A percentile compares a stretch with the other conserved stretches of the same genome.
These are phyloP conservation scores for Xylaria grammica DNA, from an alignment of 495 filamentous ascomycete genomes.

Conservation along the genomic window DNA sequence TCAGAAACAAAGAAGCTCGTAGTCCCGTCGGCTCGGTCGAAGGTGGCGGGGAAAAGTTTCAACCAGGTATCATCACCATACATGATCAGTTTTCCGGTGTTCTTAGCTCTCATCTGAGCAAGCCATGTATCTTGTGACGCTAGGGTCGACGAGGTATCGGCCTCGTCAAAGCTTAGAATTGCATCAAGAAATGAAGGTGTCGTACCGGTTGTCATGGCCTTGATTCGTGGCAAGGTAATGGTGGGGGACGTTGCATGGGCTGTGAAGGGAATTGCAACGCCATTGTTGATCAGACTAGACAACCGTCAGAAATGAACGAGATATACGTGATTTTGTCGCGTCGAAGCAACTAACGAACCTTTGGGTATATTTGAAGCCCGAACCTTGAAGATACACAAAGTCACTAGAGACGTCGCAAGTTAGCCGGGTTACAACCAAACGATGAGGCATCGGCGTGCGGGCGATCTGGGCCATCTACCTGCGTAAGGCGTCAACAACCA, in stretches of 20 bases:
- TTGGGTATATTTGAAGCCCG: constrained; percentile 89
- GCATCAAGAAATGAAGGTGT: constrained; percentile 97
- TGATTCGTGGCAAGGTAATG: constrained; percentile 97
- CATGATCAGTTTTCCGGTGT: constrained; percentile 78
- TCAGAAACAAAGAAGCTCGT: constrained; percentile 99
- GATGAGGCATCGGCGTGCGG: constrained; percentile 2
- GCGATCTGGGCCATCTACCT: constrained; percentile 60
- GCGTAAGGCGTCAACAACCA: constrained; percentile 95
- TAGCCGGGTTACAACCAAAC: constrained; percentile 15
- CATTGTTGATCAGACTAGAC: constrained; percentile 78
- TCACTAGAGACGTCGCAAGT: constrained; percentile 63
- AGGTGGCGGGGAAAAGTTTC: constrained; percentile 89
- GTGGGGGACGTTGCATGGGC: constrained; percentile 96
- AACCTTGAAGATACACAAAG: constrained; percentile 84
- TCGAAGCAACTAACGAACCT: constrained; percentile 58
- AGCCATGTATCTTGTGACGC: constrained; percentile 93
- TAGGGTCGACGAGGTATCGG: constrained; percentile 85
- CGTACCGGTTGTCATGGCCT: constrained; percentile 95
- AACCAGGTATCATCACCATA: constrained; percentile 99
- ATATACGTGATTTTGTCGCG: neutral
- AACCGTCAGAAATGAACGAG: constrained; percentile 27
- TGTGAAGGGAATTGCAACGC: constrained; percentile 88
- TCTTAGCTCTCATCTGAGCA: constrained; percentile 81
- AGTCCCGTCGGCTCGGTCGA: constrained; percentile 86
- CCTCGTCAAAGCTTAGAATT: constrained; percentile 95